Conservation (phyloP, 441 rosid genomes). For the Cnidoscolus chayamansa region DNA sequence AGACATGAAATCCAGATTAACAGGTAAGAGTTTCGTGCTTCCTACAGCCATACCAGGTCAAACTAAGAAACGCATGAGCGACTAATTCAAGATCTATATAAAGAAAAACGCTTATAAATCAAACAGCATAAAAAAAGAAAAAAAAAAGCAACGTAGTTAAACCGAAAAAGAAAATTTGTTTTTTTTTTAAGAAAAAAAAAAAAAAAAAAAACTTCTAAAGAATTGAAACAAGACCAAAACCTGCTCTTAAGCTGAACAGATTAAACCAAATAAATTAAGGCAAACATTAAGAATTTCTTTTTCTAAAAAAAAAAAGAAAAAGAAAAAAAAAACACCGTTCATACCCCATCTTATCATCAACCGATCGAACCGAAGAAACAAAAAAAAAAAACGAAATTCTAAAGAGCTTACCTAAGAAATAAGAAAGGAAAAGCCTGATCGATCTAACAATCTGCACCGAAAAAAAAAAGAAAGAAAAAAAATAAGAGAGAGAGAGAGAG, state of each 20-base stretch:
- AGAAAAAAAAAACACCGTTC: background rate
- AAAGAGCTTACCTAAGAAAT: constrained; percentile 33
- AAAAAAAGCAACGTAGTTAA: background rate
- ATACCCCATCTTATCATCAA: constrained; percentile 10
- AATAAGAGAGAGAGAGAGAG: background rate
- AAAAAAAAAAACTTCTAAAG: background rate
- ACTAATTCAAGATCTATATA: constrained; percentile 14
- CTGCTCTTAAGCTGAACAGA: background rate
- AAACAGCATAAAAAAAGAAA: background rate
- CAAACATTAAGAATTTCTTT: background rate
- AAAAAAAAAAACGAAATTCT: background rate
- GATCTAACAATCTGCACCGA: constrained; percentile 43
- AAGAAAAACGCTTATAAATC: background rate
- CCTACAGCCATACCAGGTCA: background rate
- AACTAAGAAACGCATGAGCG: constrained; percentile 5
- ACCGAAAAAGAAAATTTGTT: background rate
- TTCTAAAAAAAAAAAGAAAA: background rate
- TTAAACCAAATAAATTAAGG: constrained; percentile 11
- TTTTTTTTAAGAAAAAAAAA: no score
- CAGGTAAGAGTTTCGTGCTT: no score
- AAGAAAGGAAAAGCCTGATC: constrained; percentile 24
- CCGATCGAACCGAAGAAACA: constrained; percentile 30
- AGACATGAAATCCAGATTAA: background rate
- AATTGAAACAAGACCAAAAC: background rate
- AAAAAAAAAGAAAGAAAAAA: constrained; percentile 13